A percentile compares a stretch with the other conserved stretches of the same genome.
Conservation (phyloP, 1,284 basidiomycete species). For the Austropuccinia psidii region DNA sequence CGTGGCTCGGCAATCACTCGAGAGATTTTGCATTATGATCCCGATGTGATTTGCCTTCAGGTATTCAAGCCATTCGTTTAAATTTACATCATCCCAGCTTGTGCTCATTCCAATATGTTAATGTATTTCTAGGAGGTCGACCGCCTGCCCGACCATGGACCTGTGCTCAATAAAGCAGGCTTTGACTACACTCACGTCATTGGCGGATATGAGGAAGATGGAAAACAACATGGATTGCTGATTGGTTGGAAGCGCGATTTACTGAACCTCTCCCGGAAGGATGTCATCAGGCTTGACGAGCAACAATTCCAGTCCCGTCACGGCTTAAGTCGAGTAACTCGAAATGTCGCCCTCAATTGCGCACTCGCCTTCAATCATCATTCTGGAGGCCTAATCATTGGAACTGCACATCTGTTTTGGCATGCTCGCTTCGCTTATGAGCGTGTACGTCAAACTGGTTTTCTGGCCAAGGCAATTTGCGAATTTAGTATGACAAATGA, state of each 20-base stretch:
- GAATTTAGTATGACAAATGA: not conserved
- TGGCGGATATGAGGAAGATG: conserved; percentile 30
- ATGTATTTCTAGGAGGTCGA: conserved; percentile 37
- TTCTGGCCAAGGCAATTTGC: not conserved
- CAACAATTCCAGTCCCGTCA: not conserved
- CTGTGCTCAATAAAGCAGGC: not conserved
- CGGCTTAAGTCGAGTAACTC: conserved; percentile 16
- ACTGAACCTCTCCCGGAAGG: not conserved
- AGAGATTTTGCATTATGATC: conserved; percentile 27
- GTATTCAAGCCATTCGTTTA: not conserved
- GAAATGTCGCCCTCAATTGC: conserved; percentile 17
- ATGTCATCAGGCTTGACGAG: conserved; percentile 18
- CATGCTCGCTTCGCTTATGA: conserved; percentile 27
- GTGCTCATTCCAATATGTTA: not conserved
- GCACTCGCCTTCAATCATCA: not conserved
- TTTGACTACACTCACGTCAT: conserved; percentile 17
- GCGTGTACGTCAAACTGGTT: conserved; percentile 16
- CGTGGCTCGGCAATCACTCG: conserved; percentile 20
- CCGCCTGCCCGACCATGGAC: conserved; percentile 1
- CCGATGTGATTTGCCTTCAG: conserved; percentile 30
- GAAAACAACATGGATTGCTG: conserved; percentile 35
- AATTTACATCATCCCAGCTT: not conserved
- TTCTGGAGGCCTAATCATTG: conserved; percentile 3
- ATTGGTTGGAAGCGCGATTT: conserved; percentile 12
- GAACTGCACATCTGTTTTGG: conserved; percentile 33